These are phyloP conservation scores for Erysimum cheiranthoides DNA, from an alignment of 345 rosid genomes.

Conservation along the genomic window DNA sequence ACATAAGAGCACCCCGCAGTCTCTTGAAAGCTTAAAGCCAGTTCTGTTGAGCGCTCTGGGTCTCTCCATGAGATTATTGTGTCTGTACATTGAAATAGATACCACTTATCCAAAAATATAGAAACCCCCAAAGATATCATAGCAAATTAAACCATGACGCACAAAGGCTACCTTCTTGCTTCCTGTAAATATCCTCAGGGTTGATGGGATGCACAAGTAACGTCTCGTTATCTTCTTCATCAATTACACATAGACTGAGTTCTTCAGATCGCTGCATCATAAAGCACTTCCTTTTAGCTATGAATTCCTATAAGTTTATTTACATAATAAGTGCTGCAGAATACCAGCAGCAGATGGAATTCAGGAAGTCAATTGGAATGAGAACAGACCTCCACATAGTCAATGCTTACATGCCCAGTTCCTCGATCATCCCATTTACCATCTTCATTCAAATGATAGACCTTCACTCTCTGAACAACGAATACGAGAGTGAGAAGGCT, in stretches of 20 bases:
- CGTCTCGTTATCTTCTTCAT: conserved; percentile 93
- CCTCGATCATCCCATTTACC: conserved; percentile 99
- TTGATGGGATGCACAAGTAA: conserved; percentile 87
- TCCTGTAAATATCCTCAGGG: conserved; percentile 90
- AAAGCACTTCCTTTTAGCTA: conserved; percentile 36
- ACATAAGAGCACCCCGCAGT: conserved; percentile 89
- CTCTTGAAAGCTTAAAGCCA: conserved; percentile 99
- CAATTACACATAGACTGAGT: conserved; percentile 76
- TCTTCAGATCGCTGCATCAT: conserved; percentile 86
- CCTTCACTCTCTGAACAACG: conserved; percentile 82
- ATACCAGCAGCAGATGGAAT: conserved; percentile 32
- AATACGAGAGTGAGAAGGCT: conserved; percentile 2
- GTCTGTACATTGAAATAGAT: conserved; percentile 57
- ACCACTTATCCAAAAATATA: conserved; percentile 18
- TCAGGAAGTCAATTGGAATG: conserved; percentile 35
- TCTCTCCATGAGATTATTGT: conserved; percentile 99
- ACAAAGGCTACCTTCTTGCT: conserved; percentile 87
- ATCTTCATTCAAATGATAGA: conserved; percentile 85
- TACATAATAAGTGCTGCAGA: conserved; percentile 18
- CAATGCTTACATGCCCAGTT: conserved; percentile 93
- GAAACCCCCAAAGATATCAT: conserved; percentile 10
- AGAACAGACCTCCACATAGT: conserved; percentile 81
- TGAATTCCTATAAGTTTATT: not conserved
- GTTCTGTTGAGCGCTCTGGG: conserved; percentile 81
- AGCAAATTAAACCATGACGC: not conserved